Conservation (phyloP, 2,329 filamentous ascomycete species). For the Pestalotiopsis sp. region DNA sequence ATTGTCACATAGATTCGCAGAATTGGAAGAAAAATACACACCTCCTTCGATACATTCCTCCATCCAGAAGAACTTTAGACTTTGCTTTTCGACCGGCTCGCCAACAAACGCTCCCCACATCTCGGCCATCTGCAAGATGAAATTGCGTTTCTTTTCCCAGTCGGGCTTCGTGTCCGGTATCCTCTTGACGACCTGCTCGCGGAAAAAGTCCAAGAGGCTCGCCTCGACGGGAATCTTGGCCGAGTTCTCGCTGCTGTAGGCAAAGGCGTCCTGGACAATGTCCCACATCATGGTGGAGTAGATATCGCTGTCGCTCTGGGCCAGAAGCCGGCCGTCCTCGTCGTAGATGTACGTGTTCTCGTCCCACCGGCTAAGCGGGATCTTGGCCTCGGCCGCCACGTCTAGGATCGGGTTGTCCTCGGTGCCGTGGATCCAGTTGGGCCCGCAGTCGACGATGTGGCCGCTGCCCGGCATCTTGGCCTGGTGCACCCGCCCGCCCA, state of each 20-base stretch:
- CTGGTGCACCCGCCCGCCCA: constrained; percentile 68
- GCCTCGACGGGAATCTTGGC: constrained; percentile 47
- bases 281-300: constrained; percentile 65
- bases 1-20: not conserved
- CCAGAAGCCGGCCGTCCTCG: constrained; percentile 55
- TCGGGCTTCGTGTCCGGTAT: constrained; percentile 47
- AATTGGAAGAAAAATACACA: constrained; percentile 39
- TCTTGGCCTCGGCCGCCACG: constrained; percentile 64
- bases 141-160: constrained; percentile 41
- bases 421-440: constrained; percentile 83
- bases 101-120: constrained; percentile 76
- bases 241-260: constrained; percentile 61
- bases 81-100: constrained; percentile 64
- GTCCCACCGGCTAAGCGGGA: constrained; percentile 50
- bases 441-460: constrained; percentile 60
- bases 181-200: constrained; percentile 44
- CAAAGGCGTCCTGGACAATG: constrained; percentile 69
- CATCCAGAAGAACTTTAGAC: constrained; percentile 76
- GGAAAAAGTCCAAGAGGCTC: constrained; percentile 59
- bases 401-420: constrained; percentile 71
- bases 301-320: constrained; percentile 45
- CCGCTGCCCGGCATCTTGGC: constrained; percentile 44
- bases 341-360: constrained; percentile 58
- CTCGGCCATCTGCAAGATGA: constrained; percentile 58
- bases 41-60: constrained; percentile 78